Percentiles rank a stretch among this genome's conserved stretches.
Conservation (phyloP, 164 flowering plant genomes). For the Vitis rupestris region DNA sequence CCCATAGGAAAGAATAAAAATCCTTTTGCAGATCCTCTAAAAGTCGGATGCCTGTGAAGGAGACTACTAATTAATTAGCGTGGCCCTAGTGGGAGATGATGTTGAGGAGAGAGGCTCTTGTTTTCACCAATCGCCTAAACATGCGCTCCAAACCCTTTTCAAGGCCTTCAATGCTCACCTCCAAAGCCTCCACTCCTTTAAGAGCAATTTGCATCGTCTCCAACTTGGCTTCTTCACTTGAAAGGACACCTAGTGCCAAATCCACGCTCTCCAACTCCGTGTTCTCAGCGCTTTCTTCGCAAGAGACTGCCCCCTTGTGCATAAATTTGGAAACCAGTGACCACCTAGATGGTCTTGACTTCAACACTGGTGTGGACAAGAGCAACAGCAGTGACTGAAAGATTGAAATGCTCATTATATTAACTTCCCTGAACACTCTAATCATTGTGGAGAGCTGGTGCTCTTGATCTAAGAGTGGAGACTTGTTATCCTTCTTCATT, state of each 20-base stretch:
- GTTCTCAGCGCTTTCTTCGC: neutral
- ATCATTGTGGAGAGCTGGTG: conserved; percentile 16
- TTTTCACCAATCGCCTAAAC: conserved; percentile 36
- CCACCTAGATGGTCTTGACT: conserved; percentile 30
- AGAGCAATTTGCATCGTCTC: conserved; percentile 16
- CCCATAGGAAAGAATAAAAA: neutral
- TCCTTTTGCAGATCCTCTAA: conserved; percentile 11
- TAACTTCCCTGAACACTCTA: conserved; percentile 35
- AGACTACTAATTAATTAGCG: neutral
- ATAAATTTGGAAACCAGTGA: conserved; percentile 28
- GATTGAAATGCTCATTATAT: conserved; percentile 22
- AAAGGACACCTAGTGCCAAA: conserved; percentile 5
- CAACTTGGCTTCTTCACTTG: neutral
- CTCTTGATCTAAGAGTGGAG: neutral
- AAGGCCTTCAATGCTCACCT: conserved; percentile 21
- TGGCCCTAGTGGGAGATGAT: conserved; percentile 26
- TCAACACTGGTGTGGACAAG: conserved; percentile 24
- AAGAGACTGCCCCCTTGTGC: conserved; percentile 8
- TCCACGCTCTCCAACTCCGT: conserved; percentile 25
- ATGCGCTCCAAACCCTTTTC: conserved; percentile 38
- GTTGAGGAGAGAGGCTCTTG: conserved; percentile 44
- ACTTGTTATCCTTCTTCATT: conserved; percentile 17
- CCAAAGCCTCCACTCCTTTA: conserved; percentile 28
- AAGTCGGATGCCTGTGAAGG: conserved; percentile 17
- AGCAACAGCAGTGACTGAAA: conserved; percentile 32